Evolutionary conservation across 257 asterid genomes (phyloP), one percentile per base, ranked within the genome.

Genomic region (Solanum rostratum): DNA sequence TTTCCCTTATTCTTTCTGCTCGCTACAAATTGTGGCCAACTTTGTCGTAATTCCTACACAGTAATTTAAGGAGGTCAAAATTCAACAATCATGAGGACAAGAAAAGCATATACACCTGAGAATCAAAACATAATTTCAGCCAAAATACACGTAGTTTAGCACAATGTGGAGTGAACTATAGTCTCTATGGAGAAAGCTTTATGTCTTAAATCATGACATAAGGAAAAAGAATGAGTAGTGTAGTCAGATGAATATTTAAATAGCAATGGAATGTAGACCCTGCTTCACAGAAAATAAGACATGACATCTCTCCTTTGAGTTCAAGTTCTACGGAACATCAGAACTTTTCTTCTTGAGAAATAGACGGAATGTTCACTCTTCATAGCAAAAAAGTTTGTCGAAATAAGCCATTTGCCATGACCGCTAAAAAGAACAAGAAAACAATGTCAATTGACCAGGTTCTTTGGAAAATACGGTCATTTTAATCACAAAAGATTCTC

Each of bases 11-110:
- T 62, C 29, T 45, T 46, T 78, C 54, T 55, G 9, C 27, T 41
- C 7, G 13, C 27, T 81, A 49, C 3, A 27, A 84, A 50, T 1
- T 62, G 50, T n/a, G 88, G 87, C 73, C 79, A 78, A n/a, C 27
- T 12, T 6, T 30, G 27, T 22, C 83, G 81, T 63, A 85, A 79
- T 24, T 69, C 55, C 90, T 85, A 62, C 82, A 84, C 79, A 88
- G 39, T 55, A 22, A 68, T 45, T 43, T 24, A 18, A 43, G 49
- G 50, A 62, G 57, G 5, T 43, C 60, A 24, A 41, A 15, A 37
- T 24, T 13, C 29, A 43, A 84, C 41, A 10, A 60, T 9, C 27
- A 0, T 15, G 1, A 43, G 10, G 73, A 57, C 45, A 46, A 49
- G 6, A 3, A 54, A 57, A 57, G 10, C 85, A 59, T 27, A 57